Percentiles rank a stretch among this genome's conserved stretches.
These are phyloP conservation scores for Fusarium fracticaudum DNA, from an alignment of 2,329 filamentous ascomycete species.

Conservation along the genomic window DNA sequence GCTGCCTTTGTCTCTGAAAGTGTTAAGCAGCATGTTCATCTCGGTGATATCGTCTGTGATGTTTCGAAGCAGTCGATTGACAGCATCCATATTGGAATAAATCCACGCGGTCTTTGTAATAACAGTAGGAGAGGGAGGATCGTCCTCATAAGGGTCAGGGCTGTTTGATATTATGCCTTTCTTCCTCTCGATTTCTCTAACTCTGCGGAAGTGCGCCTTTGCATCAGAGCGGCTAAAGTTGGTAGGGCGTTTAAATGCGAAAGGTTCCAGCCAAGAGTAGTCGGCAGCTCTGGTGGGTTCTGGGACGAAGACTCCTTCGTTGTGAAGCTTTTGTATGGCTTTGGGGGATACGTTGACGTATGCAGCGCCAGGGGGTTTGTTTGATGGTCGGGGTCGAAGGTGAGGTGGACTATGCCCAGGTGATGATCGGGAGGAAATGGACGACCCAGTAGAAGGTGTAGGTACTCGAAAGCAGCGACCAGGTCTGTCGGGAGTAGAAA, in stretches of 20 bases:
- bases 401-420: not conserved
- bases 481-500: not conserved
- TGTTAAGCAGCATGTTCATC: not conserved
- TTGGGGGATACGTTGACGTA: conserved; percentile 28
- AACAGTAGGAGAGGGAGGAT: not conserved
- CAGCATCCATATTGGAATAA: not conserved
- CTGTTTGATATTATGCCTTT: not conserved
- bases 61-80: conserved; percentile 4
- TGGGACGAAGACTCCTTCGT: not conserved
- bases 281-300: conserved; percentile 1
- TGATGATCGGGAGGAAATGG: not conserved
- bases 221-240: not conserved
- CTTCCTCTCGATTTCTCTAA: not conserved
- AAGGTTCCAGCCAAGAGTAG: conserved; percentile 1
- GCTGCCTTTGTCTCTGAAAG: not conserved
- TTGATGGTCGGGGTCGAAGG: not conserved
- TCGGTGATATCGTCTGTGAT: not conserved
- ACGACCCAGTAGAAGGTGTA: conserved; percentile 5
- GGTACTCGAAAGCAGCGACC: not conserved
- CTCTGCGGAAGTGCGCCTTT: not conserved
- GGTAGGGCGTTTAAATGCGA: not conserved
- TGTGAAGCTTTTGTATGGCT: conserved; percentile 12
- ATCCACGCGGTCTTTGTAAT: conserved; percentile 15
- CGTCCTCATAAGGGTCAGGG: not conserved
- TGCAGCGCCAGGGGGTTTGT: conserved; percentile 17